phyloP scores from a whole-genome alignment of 2,329 filamentous ascomycete species.

The Xylariaceae sp. region DNA sequence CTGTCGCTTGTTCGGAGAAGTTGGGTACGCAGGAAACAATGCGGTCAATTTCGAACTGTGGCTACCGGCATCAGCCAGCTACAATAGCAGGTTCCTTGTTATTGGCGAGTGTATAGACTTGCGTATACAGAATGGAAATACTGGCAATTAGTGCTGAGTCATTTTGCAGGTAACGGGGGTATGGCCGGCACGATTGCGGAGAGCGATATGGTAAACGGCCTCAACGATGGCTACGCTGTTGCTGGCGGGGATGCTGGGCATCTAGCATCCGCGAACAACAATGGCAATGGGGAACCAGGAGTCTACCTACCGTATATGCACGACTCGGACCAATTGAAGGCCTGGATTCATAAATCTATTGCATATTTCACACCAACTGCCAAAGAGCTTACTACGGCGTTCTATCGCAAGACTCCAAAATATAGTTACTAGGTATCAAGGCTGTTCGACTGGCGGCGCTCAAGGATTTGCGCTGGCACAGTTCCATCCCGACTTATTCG shows the following conservation, averaged over 20 bases:
- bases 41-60: constrained; percentile 21
- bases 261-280: background rate
- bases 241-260: constrained; percentile 1
- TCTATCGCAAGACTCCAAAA: constrained; percentile 8
- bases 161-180: constrained; percentile 16
- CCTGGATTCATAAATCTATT: background rate
- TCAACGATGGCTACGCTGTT: constrained; percentile 10
- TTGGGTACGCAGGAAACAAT: constrained; percentile 15
- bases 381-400: background rate
- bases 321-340: background rate
- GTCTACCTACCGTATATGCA: background rate
- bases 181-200: constrained; percentile 19
- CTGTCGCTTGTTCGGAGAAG: constrained; percentile 16
- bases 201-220: constrained; percentile 10
- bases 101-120: constrained; percentile 13
- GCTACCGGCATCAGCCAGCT: constrained; percentile 13
- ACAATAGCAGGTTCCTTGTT: constrained; percentile 17
- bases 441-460: constrained; percentile 34
- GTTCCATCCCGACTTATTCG: constrained; percentile 35
- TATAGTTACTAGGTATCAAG: background rate
- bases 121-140: background rate
- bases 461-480: constrained; percentile 38
- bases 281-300: background rate
- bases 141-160: background rate
- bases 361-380: background rate